Evolutionary conservation across 495 filamentous ascomycete genomes (phyloP).

Genomic region (Aspergillus sclerotiicarbonarius): DNA sequence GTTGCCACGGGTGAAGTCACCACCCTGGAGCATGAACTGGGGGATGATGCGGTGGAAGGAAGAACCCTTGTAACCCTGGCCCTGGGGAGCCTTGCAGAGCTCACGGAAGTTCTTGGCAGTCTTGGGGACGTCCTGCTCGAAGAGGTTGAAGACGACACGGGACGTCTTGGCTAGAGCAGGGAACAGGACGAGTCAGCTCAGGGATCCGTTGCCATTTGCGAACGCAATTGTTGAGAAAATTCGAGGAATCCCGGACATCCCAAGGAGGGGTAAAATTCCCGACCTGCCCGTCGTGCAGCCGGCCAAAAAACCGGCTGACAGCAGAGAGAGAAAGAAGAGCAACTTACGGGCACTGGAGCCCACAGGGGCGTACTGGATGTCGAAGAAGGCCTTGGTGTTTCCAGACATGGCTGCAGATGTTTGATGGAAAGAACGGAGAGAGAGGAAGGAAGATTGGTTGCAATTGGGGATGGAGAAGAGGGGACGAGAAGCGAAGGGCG

Average conservation of each 20-base stretch:
- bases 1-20: constrained; percentile 94
- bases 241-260: neutral
- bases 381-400: constrained; percentile 63
- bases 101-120: constrained; percentile 95
- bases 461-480: constrained; percentile 42
- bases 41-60: constrained; percentile 97
- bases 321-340: constrained; percentile 4
- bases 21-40: constrained; percentile 98
- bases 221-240: neutral
- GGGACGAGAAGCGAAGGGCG: constrained; percentile 45
- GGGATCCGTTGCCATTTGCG: constrained; percentile 1
- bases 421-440: constrained; percentile 59
- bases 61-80: constrained; percentile 84
- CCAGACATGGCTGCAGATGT: constrained; percentile 61
- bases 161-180: constrained; percentile 61
- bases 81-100: constrained; percentile 91
- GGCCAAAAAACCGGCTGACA: neutral
- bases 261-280: constrained; percentile 17
- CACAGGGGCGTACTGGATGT: constrained; percentile 57
- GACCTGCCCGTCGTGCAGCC: neutral
- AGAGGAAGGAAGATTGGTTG: constrained; percentile 37
- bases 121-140: constrained; percentile 83
- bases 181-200: constrained; percentile 7
- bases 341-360: constrained; percentile 62
- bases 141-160: constrained; percentile 89